Evolutionary conservation across 2,329 filamentous ascomycete genomes (phyloP).

Genomic region (Pseudogymnoascus sp.): DNA sequence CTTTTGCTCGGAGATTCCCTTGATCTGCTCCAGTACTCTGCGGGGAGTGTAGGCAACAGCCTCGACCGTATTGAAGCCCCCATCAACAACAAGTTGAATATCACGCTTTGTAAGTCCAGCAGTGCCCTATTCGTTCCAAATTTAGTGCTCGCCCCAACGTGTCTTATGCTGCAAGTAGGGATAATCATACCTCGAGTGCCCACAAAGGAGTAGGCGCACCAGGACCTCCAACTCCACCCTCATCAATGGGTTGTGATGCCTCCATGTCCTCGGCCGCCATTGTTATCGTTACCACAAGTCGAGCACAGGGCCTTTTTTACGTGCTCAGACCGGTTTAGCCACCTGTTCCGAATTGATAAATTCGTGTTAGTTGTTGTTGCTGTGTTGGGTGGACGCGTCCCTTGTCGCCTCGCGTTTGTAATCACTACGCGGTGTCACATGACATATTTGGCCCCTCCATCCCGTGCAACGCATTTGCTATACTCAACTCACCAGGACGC

Average conservation of each 20-base stretch:
- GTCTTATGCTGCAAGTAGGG: not conserved
- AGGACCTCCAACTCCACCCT: constrained; percentile 67
- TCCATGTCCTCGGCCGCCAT: constrained; percentile 35
- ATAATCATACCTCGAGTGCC: constrained; percentile 67
- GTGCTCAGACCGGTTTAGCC: not conserved
- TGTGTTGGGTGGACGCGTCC: not conserved
- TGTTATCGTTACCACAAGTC: constrained; percentile 4
- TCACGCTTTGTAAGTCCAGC: constrained; percentile 89
- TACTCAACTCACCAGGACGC: not conserved
- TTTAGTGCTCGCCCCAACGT: not conserved
- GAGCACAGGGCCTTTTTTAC: not conserved
- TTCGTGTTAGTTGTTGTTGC: not conserved
- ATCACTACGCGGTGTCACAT: constrained; percentile 8
- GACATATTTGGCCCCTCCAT: not conserved
- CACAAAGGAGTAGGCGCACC: constrained; percentile 87
- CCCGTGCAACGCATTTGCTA: not conserved
- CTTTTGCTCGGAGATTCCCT: constrained; percentile 96
- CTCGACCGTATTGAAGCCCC: constrained; percentile 91
- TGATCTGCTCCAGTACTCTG: constrained; percentile 83
- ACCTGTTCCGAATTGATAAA: not conserved
- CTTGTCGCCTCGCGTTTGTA: constrained; percentile 2
- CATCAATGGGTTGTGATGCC: constrained; percentile 66
- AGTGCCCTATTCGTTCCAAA: constrained; percentile 57
- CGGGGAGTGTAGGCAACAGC: constrained; percentile 86
- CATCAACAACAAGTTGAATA: constrained; percentile 85